A percentile compares a stretch with the other conserved stretches of the same genome.
These are phyloP conservation scores for Suillus placidus DNA, from an alignment of 768 basidiomycete species.

Conservation along the genomic window DNA sequence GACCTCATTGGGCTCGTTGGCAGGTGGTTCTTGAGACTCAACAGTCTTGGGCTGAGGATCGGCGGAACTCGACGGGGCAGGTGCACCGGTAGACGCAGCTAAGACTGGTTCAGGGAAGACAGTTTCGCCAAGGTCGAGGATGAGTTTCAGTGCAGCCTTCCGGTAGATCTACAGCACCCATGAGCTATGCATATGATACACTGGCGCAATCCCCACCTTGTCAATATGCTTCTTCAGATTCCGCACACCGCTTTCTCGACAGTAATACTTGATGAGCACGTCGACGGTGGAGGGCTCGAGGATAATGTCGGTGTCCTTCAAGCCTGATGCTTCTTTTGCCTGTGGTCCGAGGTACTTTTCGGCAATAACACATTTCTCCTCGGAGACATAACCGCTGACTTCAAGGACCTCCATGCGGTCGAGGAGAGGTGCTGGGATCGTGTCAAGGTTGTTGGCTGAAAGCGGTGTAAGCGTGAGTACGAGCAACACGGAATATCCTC, in stretches of 20 bases:
- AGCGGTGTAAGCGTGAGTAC: conserved; percentile 15
- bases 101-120: conserved; percentile 70
- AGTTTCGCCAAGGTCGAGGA: conserved; percentile 87
- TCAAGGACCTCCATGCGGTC: conserved; percentile 98
- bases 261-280: conserved; percentile 93
- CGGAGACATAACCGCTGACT: conserved; percentile 92
- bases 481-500: conserved; percentile 9
- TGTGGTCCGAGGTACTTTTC: conserved; percentile 88
- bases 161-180: conserved; percentile 75
- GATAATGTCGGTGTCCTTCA: conserved; percentile 81
- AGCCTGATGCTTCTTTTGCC: conserved; percentile 87
- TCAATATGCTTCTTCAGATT: conserved; percentile 99
- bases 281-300: conserved; percentile 81
- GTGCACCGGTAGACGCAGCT: conserved; percentile 21
- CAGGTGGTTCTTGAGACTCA: conserved; percentile 53
- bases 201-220: conserved; percentile 57
- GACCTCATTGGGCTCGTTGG: conserved; percentile 38
- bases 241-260: conserved; percentile 94
- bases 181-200: neutral
- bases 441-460: conserved; percentile 87
- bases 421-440: conserved; percentile 90
- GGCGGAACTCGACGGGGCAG: conserved; percentile 13
- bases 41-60: conserved; percentile 39
- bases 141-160: conserved; percentile 91
- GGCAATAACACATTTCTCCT: conserved; percentile 90